A percentile compares a stretch with the other conserved stretches of the same genome.
Evolutionary conservation across 2,329 filamentous ascomycete genomes (phyloP).

Genomic region (Colletotrichum kahawae): DNA sequence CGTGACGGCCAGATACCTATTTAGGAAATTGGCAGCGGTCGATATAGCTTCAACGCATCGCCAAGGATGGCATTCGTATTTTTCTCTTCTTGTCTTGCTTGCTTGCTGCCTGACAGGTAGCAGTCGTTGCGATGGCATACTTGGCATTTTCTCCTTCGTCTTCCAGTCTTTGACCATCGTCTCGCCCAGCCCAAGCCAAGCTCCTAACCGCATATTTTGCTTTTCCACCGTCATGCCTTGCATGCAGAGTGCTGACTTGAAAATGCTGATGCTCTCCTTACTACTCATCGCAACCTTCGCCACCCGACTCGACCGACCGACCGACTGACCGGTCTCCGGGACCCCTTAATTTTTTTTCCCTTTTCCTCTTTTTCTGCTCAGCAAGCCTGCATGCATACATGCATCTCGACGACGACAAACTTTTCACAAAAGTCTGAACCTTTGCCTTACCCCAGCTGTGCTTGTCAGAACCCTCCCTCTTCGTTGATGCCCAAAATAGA

Average conservation of each 20-base stretch:
- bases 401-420: not conserved
- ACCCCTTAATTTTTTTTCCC: not conserved
- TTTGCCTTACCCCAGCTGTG: not conserved
- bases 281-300: not conserved
- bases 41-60: not conserved
- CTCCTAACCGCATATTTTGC: not conserved
- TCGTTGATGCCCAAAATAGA: not conserved
- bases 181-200: not conserved
- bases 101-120: not conserved
- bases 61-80: not conserved
- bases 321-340: not conserved
- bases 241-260: conserved; percentile 1
- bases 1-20: not conserved
- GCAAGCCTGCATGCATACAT: not conserved
- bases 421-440: not conserved
- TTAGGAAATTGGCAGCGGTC: not conserved
- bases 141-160: not conserved
- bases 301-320: not conserved
- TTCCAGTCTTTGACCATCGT: not conserved
- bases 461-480: not conserved
- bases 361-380: not conserved
- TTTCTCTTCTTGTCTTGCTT: not conserved
- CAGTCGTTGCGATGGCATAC: not conserved
- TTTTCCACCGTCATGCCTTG: not conserved
- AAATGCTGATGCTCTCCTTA: not conserved